phyloP scores from a whole-genome alignment of 495 filamentous ascomycete species.

The Penicillium daleae region DNA sequence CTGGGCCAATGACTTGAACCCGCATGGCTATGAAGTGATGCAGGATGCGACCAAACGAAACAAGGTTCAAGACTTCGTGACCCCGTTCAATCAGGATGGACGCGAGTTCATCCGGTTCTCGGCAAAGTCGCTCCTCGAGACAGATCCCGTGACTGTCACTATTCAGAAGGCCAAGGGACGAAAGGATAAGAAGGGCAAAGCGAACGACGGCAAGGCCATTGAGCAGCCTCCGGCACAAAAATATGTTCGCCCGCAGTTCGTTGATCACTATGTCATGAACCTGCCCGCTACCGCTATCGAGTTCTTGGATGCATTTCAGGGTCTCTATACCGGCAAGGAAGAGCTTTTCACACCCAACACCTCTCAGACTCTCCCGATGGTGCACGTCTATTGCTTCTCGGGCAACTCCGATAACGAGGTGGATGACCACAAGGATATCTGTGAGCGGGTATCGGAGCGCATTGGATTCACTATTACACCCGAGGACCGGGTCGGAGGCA shows the following conservation, averaged over 20 bases:
- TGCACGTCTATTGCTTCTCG: constrained; percentile 92
- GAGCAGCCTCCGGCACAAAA: constrained; percentile 46
- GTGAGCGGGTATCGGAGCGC: constrained; percentile 64
- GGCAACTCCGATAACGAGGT: constrained; percentile 73
- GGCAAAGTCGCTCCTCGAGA: constrained; percentile 60
- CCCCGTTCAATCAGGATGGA: constrained; percentile 79
- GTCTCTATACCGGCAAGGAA: constrained; percentile 73
- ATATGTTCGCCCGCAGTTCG: constrained; percentile 62
- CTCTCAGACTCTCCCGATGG: constrained; percentile 65
- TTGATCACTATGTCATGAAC: constrained; percentile 96
- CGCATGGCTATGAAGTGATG: constrained; percentile 77
- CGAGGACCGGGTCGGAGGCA: constrained; percentile 54
- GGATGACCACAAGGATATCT: constrained; percentile 64
- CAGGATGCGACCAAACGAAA: constrained; percentile 71
- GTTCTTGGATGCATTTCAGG: constrained; percentile 84
- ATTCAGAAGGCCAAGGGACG: constrained; percentile 38
- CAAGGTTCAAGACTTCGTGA: constrained; percentile 78
- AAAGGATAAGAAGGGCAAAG: constrained; percentile 29
- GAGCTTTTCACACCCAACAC: constrained; percentile 65
- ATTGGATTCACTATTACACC: constrained; percentile 63
- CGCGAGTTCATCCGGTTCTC: constrained; percentile 75
- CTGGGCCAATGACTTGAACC: constrained; percentile 97
- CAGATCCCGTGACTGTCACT: constrained; percentile 48
- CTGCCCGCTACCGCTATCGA: constrained; percentile 85
- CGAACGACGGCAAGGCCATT: constrained; percentile 20